A percentile compares a stretch with the other conserved stretches of the same genome.
Conservation (phyloP, 1,284 basidiomycete genomes). For the Rhizoctonia solani region DNA sequence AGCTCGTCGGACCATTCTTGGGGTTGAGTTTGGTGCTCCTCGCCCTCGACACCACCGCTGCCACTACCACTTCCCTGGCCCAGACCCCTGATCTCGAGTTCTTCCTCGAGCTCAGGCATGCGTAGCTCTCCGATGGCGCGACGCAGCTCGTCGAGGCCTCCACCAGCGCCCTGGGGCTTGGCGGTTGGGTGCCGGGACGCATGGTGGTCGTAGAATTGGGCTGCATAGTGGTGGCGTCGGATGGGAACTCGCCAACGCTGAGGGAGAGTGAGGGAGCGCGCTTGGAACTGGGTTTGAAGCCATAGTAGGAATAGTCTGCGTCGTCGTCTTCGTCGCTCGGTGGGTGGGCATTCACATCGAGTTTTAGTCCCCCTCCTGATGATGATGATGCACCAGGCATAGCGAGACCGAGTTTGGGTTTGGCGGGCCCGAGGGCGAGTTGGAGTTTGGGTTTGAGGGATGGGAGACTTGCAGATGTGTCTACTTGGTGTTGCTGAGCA, state of each 20-base stretch:
- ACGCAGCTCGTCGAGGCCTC: conserved; percentile 9
- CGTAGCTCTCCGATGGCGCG: conserved; percentile 27
- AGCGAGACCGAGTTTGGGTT: conserved; percentile 14
- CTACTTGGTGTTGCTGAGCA: conserved; percentile 1
- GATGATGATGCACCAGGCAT: not conserved
- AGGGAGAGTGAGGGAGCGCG: not conserved
- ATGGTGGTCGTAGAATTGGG: conserved; percentile 18
- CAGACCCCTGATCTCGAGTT: too few relatives aligned
- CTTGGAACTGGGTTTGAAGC: not conserved
- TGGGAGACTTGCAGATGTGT: conserved; percentile 1
- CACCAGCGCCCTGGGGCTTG: not conserved
- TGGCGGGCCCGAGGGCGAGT: not conserved
- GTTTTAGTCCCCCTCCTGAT: too few relatives aligned
- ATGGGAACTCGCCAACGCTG: conserved; percentile 4
- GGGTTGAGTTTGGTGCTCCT: conserved; percentile 28
- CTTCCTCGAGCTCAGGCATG: conserved; percentile 21
- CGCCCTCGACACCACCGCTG: too few relatives aligned
- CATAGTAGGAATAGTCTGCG: conserved; percentile 21
- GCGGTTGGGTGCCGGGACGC: conserved; percentile 25
- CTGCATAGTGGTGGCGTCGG: conserved; percentile 8
- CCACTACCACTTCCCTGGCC: too few relatives aligned
- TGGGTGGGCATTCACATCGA: conserved; percentile 9
- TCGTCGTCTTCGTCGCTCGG: conserved; percentile 15
- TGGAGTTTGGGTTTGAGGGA: conserved; percentile 4
- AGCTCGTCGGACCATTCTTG: conserved; percentile 66